A percentile compares a stretch with the other conserved stretches of the same genome.
These are phyloP conservation scores for Pseudogymnoascus sp. DNA, from an alignment of 2,329 filamentous ascomycete species.

Conservation along the genomic window DNA sequence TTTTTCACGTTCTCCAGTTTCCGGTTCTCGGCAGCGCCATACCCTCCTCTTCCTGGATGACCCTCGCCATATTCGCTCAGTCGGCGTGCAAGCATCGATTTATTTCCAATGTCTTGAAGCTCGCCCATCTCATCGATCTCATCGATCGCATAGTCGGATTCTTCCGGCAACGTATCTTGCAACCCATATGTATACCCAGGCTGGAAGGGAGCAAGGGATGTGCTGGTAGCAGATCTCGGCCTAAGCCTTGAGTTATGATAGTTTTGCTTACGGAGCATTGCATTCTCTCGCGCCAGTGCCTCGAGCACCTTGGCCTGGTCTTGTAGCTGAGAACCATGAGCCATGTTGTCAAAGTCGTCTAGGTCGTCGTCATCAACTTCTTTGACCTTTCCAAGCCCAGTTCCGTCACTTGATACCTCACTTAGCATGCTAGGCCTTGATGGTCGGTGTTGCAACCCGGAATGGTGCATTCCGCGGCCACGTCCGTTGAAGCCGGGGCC, in stretches of 20 bases:
- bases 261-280: conserved; percentile 51
- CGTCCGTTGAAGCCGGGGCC: conserved; percentile 21
- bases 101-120: conserved; percentile 26
- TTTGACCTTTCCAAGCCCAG: conserved; percentile 59
- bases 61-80: conserved; percentile 28
- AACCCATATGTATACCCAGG: conserved; percentile 52
- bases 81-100: conserved; percentile 26
- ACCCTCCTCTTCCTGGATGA: conserved; percentile 9
- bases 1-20: conserved; percentile 60
- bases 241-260: conserved; percentile 49
- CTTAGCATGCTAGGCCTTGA: conserved; percentile 72
- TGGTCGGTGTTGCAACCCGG: conserved; percentile 70
- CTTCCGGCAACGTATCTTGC: conserved; percentile 53
- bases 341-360: conserved; percentile 44
- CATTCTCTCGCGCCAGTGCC: conserved; percentile 54
- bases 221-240: conserved; percentile 50
- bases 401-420: conserved; percentile 59
- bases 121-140: conserved; percentile 60
- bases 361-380: conserved; percentile 60
- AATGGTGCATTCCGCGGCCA: conserved; percentile 44
- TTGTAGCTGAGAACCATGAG: conserved; percentile 47
- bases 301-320: conserved; percentile 57
- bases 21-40: conserved; percentile 41
- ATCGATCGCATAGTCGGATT: conserved; percentile 66
- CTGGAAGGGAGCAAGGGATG: conserved; percentile 36